These are phyloP conservation scores for Phytophthora quininea DNA, from an alignment of 352 stramenopile genomes.

Conservation along the genomic window DNA sequence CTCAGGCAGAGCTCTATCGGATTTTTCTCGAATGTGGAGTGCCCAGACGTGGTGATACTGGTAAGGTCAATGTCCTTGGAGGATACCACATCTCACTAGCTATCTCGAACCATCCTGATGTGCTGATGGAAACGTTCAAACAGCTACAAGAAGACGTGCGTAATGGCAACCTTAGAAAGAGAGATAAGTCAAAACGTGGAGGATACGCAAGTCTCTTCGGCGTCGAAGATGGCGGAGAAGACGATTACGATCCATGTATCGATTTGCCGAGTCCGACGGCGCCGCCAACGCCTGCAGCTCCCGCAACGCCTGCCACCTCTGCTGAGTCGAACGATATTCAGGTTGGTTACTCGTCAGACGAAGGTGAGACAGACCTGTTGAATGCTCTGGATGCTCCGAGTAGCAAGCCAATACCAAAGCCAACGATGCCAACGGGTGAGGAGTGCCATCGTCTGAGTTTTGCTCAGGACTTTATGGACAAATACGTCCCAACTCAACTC, in stretches of 20 bases:
- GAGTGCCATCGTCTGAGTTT: slow-evolving; percentile 73
- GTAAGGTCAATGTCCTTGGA: slow-evolving; percentile 74
- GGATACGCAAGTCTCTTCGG: slow-evolving; percentile 37
- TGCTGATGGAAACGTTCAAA: slow-evolving; percentile 72
- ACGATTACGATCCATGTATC: slow-evolving; percentile 57
- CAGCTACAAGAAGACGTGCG: slow-evolving; percentile 60
- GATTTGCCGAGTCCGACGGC: slow-evolving; percentile 10
- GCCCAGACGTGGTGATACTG: slow-evolving; percentile 56
- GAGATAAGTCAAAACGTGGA: slow-evolving; percentile 17
- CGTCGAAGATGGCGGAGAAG: slow-evolving; percentile 60
- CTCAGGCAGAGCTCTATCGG: slow-evolving; percentile 79
- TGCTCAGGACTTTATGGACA: slow-evolving; percentile 60
- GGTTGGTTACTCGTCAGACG: slow-evolving; percentile 31
- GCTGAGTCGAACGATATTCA: too few species aligned
- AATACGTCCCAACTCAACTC: slow-evolving; percentile 59
- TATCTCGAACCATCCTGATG: slow-evolving; percentile 91
- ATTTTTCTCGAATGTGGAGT: slow-evolving; percentile 70
- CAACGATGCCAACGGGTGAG: neutral
- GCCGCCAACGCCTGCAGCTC: slow-evolving; percentile 1
- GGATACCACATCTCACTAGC: slow-evolving; percentile 88
- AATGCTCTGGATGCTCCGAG: slow-evolving; percentile 36
- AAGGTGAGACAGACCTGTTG: slow-evolving; percentile 53
- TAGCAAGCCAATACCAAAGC: slow-evolving; percentile 7
- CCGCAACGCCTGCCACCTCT: slow-evolving; percentile 6
- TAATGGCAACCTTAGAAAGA: slow-evolving; percentile 43